phyloP scores from a whole-genome alignment of 1,284 basidiomycete species.

The Boletellus deceptivus region DNA sequence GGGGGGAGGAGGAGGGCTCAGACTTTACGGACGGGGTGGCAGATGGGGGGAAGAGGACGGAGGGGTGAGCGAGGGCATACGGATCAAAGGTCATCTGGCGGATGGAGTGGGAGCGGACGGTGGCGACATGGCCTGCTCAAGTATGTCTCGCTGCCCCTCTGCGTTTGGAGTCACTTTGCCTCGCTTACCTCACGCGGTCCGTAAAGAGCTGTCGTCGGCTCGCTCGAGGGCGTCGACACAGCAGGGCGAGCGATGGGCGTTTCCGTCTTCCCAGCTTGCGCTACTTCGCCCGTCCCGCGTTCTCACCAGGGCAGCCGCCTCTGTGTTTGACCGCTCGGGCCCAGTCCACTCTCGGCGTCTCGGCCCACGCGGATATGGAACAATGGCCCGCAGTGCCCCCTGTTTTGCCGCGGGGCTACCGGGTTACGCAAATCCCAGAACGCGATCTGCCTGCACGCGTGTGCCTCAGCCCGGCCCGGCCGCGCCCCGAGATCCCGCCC shows the following conservation, averaged over 20 bases:
- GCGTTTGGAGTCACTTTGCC: neutral
- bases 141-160: neutral
- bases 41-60: neutral
- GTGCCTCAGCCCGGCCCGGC: too few species aligned
- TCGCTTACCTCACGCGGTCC: slow-evolving; percentile 1
- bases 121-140: neutral
- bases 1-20: slow-evolving; percentile 26
- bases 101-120: neutral
- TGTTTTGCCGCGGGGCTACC: neutral
- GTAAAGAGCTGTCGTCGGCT: neutral
- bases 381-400: neutral
- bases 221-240: neutral
- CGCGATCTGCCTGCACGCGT: neutral
- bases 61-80: slow-evolving; percentile 14
- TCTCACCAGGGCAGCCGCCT: neutral
- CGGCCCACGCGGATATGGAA: neutral
- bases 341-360: too few species aligned
- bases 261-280: too few species aligned
- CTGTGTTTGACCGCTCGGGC: neutral
- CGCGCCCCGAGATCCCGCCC: neutral
- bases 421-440: neutral
- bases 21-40: slow-evolving; percentile 28
- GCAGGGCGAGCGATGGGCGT: too few species aligned
- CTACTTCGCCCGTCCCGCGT: neutral
- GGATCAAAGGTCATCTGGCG: slow-evolving; percentile 22